Percentiles rank a stretch among this genome's conserved stretches.
Conservation (phyloP, 1,284 basidiomycete genomes). For the Ganoderma sp. region DNA sequence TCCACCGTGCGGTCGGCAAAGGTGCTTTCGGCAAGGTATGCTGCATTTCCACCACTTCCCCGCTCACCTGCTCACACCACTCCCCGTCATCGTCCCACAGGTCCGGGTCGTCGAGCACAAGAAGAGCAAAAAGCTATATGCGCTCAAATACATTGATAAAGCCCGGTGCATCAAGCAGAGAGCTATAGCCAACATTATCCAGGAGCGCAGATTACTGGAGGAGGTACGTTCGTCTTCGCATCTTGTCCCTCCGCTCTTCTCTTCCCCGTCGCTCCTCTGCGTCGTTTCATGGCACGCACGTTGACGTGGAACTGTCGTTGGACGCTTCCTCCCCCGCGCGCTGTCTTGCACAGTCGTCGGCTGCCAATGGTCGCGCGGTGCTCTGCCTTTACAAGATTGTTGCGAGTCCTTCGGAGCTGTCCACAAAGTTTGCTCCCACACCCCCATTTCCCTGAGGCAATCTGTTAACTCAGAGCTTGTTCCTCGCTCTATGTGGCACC, state of each 20-base stretch:
- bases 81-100: conserved; percentile 42
- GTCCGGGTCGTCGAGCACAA: conserved; percentile 96
- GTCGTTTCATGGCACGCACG: neutral
- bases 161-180: conserved; percentile 90
- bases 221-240: conserved; percentile 60
- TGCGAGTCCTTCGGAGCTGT: neutral
- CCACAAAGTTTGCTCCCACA: neutral
- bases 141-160: conserved; percentile 99
- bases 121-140: conserved; percentile 89
- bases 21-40: conserved; percentile 96
- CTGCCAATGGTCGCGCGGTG: conserved; percentile 2
- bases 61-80: conserved; percentile 5
- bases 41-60: conserved; percentile 10
- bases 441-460: neutral
- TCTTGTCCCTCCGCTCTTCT: conserved; percentile 23
- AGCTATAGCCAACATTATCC: conserved; percentile 93
- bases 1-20: conserved; percentile 92
- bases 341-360: conserved; percentile 15
- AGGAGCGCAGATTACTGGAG: conserved; percentile 88
- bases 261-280: neutral
- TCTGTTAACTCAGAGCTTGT: conserved; percentile 6
- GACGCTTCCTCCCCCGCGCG: conserved; percentile 1
- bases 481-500: neutral
- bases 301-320: neutral
- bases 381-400: conserved; percentile 15